These are phyloP conservation scores for Cladophialophora bantiana DNA, from an alignment of 2,329 filamentous ascomycete genomes.

Conservation along the genomic window DNA sequence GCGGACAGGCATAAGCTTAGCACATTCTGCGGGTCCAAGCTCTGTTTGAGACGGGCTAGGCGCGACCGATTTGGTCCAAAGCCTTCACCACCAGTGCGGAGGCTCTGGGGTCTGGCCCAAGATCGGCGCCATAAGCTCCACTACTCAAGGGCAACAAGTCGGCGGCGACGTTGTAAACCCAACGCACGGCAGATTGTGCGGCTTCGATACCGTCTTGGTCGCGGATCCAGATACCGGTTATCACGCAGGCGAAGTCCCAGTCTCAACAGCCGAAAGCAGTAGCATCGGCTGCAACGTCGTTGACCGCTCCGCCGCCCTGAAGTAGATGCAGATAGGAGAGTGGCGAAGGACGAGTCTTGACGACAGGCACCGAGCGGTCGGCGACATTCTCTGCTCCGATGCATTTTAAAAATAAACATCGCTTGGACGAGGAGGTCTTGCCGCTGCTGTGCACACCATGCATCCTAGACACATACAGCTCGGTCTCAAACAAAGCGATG, in stretches of 20 bases:
- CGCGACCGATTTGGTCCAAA: slow-evolving; percentile 63
- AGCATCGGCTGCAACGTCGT: slow-evolving; percentile 52
- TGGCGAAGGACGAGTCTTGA: slow-evolving; percentile 58
- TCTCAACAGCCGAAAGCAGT: slow-evolving; percentile 69
- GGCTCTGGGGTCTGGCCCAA: slow-evolving; percentile 69
- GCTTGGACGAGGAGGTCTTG: slow-evolving; percentile 70
- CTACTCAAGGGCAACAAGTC: slow-evolving; percentile 58
- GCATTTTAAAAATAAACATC: slow-evolving; percentile 65
- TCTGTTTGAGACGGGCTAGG: slow-evolving; percentile 60
- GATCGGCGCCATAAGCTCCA: slow-evolving; percentile 67
- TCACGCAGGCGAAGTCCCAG: slow-evolving; percentile 69
- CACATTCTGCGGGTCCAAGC: slow-evolving; percentile 59
- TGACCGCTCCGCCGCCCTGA: slow-evolving; percentile 64
- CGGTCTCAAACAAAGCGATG: slow-evolving; percentile 62
- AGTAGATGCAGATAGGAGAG: slow-evolving; percentile 69
- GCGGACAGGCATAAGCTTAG: slow-evolving; percentile 63
- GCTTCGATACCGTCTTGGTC: slow-evolving; percentile 56
- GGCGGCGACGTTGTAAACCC: slow-evolving; percentile 63
- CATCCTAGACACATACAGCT: slow-evolving; percentile 68
- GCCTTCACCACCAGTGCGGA: slow-evolving; percentile 58
- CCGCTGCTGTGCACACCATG: slow-evolving; percentile 64
- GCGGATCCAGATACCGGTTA: slow-evolving; percentile 68
- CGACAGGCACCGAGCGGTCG: slow-evolving; percentile 52
- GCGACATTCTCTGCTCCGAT: slow-evolving; percentile 51
- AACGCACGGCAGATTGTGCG: slow-evolving; percentile 52